Evolutionary conservation across 148 eudicot species (phyloP).

Genomic region (Bassia scoparia): DNA sequence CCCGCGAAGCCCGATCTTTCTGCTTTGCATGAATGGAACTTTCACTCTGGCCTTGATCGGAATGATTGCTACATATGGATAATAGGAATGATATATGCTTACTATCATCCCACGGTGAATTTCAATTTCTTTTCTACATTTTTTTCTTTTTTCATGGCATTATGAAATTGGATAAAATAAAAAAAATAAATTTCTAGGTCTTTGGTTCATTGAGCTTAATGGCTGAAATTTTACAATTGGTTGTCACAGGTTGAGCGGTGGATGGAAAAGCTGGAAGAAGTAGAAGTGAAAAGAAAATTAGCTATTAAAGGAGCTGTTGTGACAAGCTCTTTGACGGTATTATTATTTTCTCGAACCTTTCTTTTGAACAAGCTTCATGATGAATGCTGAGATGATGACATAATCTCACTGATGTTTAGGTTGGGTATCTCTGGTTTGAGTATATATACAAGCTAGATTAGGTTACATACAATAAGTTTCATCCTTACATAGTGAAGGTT

Average conservation of each 20-base stretch:
- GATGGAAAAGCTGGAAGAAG: slow-evolving; percentile 97
- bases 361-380: slow-evolving; percentile 5
- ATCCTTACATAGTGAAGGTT: slow-evolving; percentile 80
- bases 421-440: slow-evolving; percentile 93
- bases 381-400: slow-evolving; percentile 15
- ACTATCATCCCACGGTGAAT: slow-evolving; percentile 85
- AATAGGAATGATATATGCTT: slow-evolving; percentile 94
- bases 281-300: slow-evolving; percentile 57
- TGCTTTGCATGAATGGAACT: slow-evolving; percentile 84
- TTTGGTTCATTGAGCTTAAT: neutral
- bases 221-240: slow-evolving; percentile 11
- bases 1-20: slow-evolving; percentile 65
- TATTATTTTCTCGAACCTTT: neutral
- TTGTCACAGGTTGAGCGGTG: slow-evolving; percentile 74
- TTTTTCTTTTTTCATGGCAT: slow-evolving; percentile 5
- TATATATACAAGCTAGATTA: slow-evolving; percentile 83
- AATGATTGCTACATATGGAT: slow-evolving; percentile 99
- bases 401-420: slow-evolving; percentile 32
- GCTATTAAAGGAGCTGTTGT: slow-evolving; percentile 57
- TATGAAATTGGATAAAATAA: no score
- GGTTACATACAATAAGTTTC: slow-evolving; percentile 73
- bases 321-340: slow-evolving; percentile 51
- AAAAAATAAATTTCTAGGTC: neutral
- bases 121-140: slow-evolving; percentile 12
- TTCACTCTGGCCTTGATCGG: slow-evolving; percentile 97